Evolutionary conservation across 192 early-diverging fungal species (phyloP).

Genomic region (Gryganskiella cystojenkinii): DNA sequence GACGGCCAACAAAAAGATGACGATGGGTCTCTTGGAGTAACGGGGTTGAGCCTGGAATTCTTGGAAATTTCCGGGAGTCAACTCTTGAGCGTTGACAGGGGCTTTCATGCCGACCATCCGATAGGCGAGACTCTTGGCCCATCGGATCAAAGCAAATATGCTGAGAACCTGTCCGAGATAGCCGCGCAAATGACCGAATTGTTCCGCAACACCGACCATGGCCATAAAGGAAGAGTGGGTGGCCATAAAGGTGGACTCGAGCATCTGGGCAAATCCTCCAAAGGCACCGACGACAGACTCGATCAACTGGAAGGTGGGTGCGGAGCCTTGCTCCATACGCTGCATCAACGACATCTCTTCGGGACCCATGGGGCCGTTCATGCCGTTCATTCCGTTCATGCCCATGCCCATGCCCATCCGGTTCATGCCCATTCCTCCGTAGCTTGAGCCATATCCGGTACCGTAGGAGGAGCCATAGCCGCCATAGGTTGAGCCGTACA

Average conservation of each 20-base stretch:
- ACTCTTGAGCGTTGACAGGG: slow-evolving; percentile 75
- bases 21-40: slow-evolving; percentile 72
- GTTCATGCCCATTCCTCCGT: slow-evolving; percentile 51
- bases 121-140: slow-evolving; percentile 72
- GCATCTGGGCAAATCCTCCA: slow-evolving; percentile 97
- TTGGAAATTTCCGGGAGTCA: slow-evolving; percentile 80
- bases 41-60: slow-evolving; percentile 72
- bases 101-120: slow-evolving; percentile 72
- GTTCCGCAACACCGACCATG: slow-evolving; percentile 98
- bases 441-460: slow-evolving; percentile 57
- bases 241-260: slow-evolving; percentile 97
- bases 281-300: slow-evolving; percentile 96
- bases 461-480: slow-evolving; percentile 64
- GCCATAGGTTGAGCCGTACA: slow-evolving; percentile 48
- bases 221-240: slow-evolving; percentile 95
- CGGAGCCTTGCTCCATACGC: slow-evolving; percentile 89
- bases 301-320: slow-evolving; percentile 92
- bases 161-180: slow-evolving; percentile 90
- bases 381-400: slow-evolving; percentile 56
- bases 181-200: slow-evolving; percentile 89
- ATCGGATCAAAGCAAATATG: slow-evolving; percentile 79
- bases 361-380: slow-evolving; percentile 67
- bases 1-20: slow-evolving; percentile 86
- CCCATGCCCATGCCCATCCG: slow-evolving; percentile 54
- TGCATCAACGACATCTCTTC: slow-evolving; percentile 81